These are phyloP conservation scores for Lactifluus echinatus DNA, from an alignment of 768 basidiomycete genomes.

Conservation along the genomic window DNA sequence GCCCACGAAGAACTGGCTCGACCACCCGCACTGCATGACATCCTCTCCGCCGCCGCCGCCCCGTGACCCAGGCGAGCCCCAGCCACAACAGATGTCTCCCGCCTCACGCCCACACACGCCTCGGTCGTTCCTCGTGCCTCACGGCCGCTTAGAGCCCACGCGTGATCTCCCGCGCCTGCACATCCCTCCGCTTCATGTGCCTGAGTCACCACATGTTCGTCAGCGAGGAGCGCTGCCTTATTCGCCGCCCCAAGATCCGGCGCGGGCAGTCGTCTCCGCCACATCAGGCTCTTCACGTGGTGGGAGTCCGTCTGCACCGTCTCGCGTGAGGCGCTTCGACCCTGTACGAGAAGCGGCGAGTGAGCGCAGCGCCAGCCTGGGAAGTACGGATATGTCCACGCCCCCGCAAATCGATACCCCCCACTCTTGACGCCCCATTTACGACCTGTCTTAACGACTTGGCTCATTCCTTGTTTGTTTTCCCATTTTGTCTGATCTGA, in stretches of 20 bases:
- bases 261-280: not conserved
- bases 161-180: conserved; percentile 13
- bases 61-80: not conserved
- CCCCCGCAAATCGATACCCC: conserved; percentile 13
- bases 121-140: conserved; percentile 8
- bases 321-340: conserved; percentile 19
- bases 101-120: conserved; percentile 6
- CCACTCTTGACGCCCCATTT: conserved; percentile 3
- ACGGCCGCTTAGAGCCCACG: not conserved
- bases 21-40: not conserved
- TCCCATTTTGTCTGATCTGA: not conserved
- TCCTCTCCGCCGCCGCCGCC: not conserved
- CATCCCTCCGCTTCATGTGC: conserved; percentile 13
- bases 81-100: not conserved
- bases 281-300: not conserved
- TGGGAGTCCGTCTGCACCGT: not conserved
- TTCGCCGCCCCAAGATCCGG: not conserved
- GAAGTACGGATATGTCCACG: conserved; percentile 9
- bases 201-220: conserved; percentile 3
- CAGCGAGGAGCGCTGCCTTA: not conserved
- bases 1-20: not conserved
- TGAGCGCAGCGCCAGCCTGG: conserved; percentile 12
- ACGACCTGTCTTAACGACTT: conserved; percentile 5
- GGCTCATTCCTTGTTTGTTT: not conserved
- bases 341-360: conserved; percentile 21